phyloP scores from a whole-genome alignment of 805 yeast genomes.

The Schizosaccharomyces osmophilus region DNA sequence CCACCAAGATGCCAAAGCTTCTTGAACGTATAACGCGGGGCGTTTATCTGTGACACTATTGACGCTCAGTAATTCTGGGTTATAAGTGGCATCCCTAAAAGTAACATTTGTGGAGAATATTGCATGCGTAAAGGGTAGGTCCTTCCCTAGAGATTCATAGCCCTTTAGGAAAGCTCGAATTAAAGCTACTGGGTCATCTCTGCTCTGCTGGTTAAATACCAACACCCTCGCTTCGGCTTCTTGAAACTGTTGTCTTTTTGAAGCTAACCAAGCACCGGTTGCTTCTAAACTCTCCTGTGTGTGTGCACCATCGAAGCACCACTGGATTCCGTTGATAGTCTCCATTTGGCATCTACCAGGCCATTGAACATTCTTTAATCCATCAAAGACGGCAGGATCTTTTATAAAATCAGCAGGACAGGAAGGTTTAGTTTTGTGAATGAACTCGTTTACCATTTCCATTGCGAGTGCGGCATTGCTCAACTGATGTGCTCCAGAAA shows the following conservation, averaged over 20 bases:
- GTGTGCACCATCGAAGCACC: conserved; percentile 97
- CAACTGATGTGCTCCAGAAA: conserved; percentile 64
- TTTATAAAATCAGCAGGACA: too few relatives aligned
- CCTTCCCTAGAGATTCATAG: conserved; percentile 18
- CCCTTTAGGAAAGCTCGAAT: conserved; percentile 13
- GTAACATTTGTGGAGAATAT: conserved; percentile 81
- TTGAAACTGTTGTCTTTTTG: conserved; percentile 5
- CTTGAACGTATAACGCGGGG: conserved; percentile 61
- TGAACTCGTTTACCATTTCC: not conserved
- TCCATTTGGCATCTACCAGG: conserved; percentile 70
- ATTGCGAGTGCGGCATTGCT: conserved; percentile 68
- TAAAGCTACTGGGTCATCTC: conserved; percentile 44
- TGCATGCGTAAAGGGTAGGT: conserved; percentile 37
- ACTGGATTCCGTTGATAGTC: conserved; percentile 20
- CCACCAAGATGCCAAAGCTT: conserved; percentile 25
- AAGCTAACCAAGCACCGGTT: conserved; percentile 58
- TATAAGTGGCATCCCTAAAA: conserved; percentile 60
- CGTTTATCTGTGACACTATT: conserved; percentile 61
- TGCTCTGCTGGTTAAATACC: conserved; percentile 79
- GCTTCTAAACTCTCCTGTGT: conserved; percentile 66
- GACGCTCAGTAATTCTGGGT: conserved; percentile 57
- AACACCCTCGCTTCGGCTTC: conserved; percentile 22
- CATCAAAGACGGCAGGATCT: conserved; percentile 15
- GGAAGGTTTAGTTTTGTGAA: not conserved
- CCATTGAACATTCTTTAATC: conserved; percentile 53